phyloP scores from a whole-genome alignment of 331 rosid species.

The Pyrus hybrid region DNA sequence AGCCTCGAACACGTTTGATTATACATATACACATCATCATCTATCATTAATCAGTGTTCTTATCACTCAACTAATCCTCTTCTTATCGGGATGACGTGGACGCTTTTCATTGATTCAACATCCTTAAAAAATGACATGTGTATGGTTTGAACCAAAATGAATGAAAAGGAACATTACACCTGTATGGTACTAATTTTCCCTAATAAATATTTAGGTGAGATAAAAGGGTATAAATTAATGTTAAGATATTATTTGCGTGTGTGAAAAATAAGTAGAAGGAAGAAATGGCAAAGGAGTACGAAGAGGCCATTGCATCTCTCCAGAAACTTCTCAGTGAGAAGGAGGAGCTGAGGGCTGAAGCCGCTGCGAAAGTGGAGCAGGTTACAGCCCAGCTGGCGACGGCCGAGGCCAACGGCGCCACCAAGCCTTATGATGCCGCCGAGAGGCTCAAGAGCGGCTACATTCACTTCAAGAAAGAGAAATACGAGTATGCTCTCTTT shows the following conservation, averaged over 20 bases:
- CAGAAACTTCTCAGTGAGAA: slow-evolving; percentile 77
- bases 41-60: background rate
- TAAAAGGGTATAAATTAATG: background rate
- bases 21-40: background rate
- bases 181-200: background rate
- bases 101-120: background rate
- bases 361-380: slow-evolving; percentile 74
- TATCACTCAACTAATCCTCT: slow-evolving; percentile 2
- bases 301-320: slow-evolving; percentile 71
- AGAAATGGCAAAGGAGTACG: slow-evolving; percentile 76
- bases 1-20: background rate
- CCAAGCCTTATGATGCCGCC: slow-evolving; percentile 40
- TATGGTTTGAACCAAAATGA: background rate
- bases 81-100: background rate
- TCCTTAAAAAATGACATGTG: background rate
- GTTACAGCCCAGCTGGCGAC: slow-evolving; percentile 61
- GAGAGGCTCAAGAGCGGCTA: slow-evolving; percentile 80
- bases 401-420: slow-evolving; percentile 14
- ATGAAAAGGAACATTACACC: background rate
- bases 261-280: slow-evolving; percentile 29
- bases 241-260: background rate
- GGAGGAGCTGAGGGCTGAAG: slow-evolving; percentile 48
- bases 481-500: slow-evolving; percentile 62
- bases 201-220: background rate
- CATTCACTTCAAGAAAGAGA: slow-evolving; percentile 80